A percentile compares a stretch with the other conserved stretches of the same genome.
phyloP scores from a whole-genome alignment of 306 rosid species.

The Cicer arietinum region DNA sequence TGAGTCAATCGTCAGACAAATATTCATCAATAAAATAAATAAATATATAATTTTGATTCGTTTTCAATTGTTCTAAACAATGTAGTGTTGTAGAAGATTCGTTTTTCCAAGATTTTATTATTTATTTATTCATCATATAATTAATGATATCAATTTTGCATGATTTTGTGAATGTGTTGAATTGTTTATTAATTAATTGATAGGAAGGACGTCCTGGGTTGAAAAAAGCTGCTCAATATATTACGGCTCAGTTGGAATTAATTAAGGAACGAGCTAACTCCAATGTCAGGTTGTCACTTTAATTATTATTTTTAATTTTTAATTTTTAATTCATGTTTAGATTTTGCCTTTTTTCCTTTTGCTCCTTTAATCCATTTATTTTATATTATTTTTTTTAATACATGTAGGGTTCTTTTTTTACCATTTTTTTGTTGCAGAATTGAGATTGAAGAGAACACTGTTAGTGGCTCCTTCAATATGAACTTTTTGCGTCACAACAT shows the following conservation, averaged over 20 bases:
- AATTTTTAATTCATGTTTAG: background rate
- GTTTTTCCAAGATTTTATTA: background rate
- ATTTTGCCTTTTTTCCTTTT: conserved; percentile 11
- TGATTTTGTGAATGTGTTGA: conserved; percentile 42
- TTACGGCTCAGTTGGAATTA: conserved; percentile 68
- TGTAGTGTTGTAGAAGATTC: background rate
- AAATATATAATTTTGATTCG: no score
- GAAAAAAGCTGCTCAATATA: conserved; percentile 79
- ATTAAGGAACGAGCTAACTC: conserved; percentile 71
- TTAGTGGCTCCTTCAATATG: conserved; percentile 93
- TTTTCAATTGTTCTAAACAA: background rate
- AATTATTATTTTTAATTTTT: background rate
- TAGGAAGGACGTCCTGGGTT: conserved; percentile 98
- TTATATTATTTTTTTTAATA: background rate
- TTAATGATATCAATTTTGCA: background rate
- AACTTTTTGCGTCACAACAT: conserved; percentile 78
- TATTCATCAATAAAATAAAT: no score
- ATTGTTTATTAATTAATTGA: conserved; percentile 36
- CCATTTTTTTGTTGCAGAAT: conserved; percentile 59
- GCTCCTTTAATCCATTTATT: background rate
- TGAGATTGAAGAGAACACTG: conserved; percentile 85
- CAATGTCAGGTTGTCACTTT: conserved; percentile 62
- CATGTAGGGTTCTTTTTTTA: conserved; percentile 19
- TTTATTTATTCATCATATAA: background rate
- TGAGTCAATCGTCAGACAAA: conserved; percentile 36